Evolutionary conservation across 1,139 yeast species (phyloP), one percentile per base, ranked within the genome.

Genomic region (Yamadazyma sp.): DNA sequence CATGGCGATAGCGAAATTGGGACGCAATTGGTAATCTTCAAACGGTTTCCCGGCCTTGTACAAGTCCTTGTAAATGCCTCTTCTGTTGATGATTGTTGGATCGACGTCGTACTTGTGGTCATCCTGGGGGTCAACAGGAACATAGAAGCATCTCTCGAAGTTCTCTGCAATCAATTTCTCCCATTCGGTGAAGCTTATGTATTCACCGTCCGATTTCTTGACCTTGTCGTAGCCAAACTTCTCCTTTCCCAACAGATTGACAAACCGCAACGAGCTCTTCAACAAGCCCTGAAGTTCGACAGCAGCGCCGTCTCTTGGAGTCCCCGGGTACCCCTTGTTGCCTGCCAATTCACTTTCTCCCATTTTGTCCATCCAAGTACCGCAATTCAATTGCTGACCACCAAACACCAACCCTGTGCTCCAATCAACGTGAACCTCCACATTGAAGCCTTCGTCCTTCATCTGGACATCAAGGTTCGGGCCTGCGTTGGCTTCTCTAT

Each of bases 321-420:
- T 92, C 2, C 98, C 98, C 1, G 98, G 98, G 30, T 78, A 71
- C 12, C 98, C 98, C 54, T 83, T 85, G 44, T 81, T 83, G 1
- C 87, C 85, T 0, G 98, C 97, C 43, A 64, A 69, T 37, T 64
- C 79, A 56, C 96, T 87, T 65, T 92, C 98, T 16, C 98, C 98
- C 98, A 92, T 92, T 66, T 92, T 92, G 64, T 92, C 98, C 97
- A 91, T 92, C 98, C 98, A 92, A 0, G 98, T 92, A 17, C 98
- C 98, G 67, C 98, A 92, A 56, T 92, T 92, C 60, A 66, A 78
- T 59, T 86, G 95, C 39, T 87, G 87, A 1, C 98, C 98, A 34
- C 98, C 98, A 61, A 81, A 86, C 5, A 91, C 70, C 34, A 92
- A 66, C 0, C 98, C 98, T 18, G 86, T 89, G 0, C 68, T 56